Evolutionary conservation across 371 early-diverging fungal species (phyloP).

Genomic region (Circinella minor): DNA sequence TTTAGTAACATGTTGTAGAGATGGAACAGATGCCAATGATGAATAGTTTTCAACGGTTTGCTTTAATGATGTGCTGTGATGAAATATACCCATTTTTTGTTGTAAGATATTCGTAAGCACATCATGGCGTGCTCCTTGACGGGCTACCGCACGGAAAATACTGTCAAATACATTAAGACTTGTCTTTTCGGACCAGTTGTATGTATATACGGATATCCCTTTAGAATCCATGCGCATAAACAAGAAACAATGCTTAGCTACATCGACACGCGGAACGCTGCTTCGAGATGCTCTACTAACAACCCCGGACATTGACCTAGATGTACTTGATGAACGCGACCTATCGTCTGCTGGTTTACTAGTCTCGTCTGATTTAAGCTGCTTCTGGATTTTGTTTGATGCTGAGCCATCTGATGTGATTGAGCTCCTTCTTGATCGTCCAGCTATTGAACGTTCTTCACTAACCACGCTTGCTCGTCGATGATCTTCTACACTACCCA

Average conservation of each 20-base stretch:
- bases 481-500: constrained; percentile 33
- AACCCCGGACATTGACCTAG: constrained; percentile 26
- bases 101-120: constrained; percentile 64
- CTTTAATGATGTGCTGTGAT: constrained; percentile 50
- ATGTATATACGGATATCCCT: constrained; percentile 66
- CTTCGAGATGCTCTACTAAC: not conserved
- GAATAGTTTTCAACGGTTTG: constrained; percentile 26
- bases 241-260: constrained; percentile 64
- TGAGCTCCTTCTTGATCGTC: constrained; percentile 40
- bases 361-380: not conserved
- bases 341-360: constrained; percentile 20
- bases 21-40: not conserved
- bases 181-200: constrained; percentile 71
- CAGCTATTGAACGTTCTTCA: constrained; percentile 33
- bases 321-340: constrained; percentile 35
- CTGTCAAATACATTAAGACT: constrained; percentile 63
- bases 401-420: constrained; percentile 24
- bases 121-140: constrained; percentile 60
- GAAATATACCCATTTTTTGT: constrained; percentile 77
- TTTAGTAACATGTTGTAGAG: constrained; percentile 14
- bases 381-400: not conserved
- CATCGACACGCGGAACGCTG: constrained; percentile 19
- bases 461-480: constrained; percentile 54
- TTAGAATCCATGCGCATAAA: constrained; percentile 63
- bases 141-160: constrained; percentile 30